Evolutionary conservation across 2,329 filamentous ascomycete species (phyloP).

Genomic region (Penicillium sp.): DNA sequence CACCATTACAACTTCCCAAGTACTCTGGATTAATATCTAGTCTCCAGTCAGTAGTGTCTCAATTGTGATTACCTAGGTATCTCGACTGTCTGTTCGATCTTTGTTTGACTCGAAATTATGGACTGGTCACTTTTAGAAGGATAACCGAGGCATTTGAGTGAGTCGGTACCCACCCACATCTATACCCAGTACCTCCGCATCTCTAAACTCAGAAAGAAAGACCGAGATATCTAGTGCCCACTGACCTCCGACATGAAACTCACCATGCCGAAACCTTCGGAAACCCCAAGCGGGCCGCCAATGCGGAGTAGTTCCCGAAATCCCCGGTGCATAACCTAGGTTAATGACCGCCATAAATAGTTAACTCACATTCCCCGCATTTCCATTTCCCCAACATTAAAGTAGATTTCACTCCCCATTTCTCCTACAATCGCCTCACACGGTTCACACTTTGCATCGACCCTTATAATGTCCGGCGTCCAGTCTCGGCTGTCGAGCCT

Average conservation of each 20-base stretch:
- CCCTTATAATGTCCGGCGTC: slow-evolving; percentile 21
- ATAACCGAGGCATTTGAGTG: too few species aligned
- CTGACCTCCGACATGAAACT: not conserved
- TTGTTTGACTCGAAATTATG: too few species aligned
- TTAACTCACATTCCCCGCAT: slow-evolving; percentile 15
- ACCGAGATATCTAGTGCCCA: not conserved
- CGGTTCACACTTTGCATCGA: not conserved
- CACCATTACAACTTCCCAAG: too few species aligned
- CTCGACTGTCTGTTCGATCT: too few species aligned
- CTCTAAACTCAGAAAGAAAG: not conserved
- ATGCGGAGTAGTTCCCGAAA: slow-evolving; percentile 1
- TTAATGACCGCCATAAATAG: slow-evolving; percentile 4
- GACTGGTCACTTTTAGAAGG: too few species aligned
- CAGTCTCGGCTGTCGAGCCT: slow-evolving; percentile 29
- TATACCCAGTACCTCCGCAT: not conserved
- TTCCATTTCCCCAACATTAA: slow-evolving; percentile 17
- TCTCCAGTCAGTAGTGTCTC: too few species aligned
- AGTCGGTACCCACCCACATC: not conserved
- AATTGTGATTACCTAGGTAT: too few species aligned
- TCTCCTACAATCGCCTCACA: not conserved
- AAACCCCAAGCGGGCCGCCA: not conserved
- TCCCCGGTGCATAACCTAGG: slow-evolving; percentile 13
- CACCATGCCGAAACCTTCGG: not conserved
- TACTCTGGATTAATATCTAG: too few species aligned
- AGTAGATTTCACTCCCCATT: not conserved